Evolutionary conservation across 352 stramenopile genomes (phyloP), one percentile per base, ranked within the genome.

Genomic region (Phytopythium oedochilum): DNA sequence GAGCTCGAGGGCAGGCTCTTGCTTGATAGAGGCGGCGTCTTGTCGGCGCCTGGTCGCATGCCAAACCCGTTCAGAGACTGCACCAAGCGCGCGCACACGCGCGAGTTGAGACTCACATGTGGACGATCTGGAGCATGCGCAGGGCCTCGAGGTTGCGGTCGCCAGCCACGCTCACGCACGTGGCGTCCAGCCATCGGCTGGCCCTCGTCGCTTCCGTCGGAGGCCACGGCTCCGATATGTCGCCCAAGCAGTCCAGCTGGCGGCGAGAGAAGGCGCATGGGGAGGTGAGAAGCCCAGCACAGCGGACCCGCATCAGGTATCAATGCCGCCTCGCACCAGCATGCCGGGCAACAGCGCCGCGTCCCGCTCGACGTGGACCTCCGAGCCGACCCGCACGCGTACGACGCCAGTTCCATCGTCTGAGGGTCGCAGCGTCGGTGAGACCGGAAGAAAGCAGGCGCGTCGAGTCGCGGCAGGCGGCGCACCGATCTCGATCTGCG

Each of bases 131-230:
- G 34, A 89, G 71, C 62, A 87, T 74, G 17, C 68, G 70, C 23
- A 89, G 64, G 17, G 65, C 81, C 66, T 89, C 79, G 14, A 69
- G 59, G 40, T 89, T 89, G 47, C 53, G 66, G 57, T 89, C 75
- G 4, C 74, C 63, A 4, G 78, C 39, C 51, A 85, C 58, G 25
- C 47, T 47, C 40, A 86, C 32, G 46, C 74, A 86, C 6, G 49
- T 67, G n/a, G 61, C 67, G 45, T 71, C 62, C 43, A 83, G 51
- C 60, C 60, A 78, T 28, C 71, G 66, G 18, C 44, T 58, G 42
- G 18, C 60, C 9, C 34, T 28, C 4, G 45, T 63, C 31, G 45
- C 45, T 38, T 58, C 49, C 9, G 64, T 70, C 8, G 42, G 42
- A 25, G 64, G 59, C 48, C 39, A 54, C 17, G 59, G 56, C 32